Conservation (phyloP, 1,284 basidiomycete species). For the Tetrapyrgos nigripes region DNA sequence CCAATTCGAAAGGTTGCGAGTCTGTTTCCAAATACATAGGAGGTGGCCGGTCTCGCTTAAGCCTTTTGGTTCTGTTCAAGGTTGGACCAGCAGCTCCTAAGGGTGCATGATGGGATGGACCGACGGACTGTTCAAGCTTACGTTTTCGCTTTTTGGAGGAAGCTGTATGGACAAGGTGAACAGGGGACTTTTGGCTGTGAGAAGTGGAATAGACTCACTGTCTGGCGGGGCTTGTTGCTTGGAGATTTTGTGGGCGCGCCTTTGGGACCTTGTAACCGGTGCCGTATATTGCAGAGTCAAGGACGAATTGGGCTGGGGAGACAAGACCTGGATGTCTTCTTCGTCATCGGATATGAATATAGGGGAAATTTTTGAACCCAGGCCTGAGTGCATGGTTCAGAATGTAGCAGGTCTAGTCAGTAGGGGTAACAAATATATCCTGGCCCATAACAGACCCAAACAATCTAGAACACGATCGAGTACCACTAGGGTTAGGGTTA, state of each 20-base stretch:
- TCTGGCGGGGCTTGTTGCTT: neutral
- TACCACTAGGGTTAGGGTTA: neutral
- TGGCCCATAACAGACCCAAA: too few relatives aligned
- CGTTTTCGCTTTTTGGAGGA: constrained; percentile 15
- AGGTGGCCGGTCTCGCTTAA: constrained; percentile 5
- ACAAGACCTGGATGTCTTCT: constrained; percentile 30
- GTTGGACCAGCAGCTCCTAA: neutral
- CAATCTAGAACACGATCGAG: too few relatives aligned
- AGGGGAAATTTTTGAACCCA: constrained; percentile 34
- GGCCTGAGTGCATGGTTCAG: constrained; percentile 3
- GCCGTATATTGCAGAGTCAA: neutral
- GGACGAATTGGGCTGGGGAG: constrained; percentile 1
- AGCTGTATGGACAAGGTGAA: neutral
- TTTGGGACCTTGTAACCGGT: neutral
- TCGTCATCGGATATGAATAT: constrained; percentile 52
- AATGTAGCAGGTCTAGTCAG: neutral
- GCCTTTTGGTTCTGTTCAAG: constrained; percentile 7
- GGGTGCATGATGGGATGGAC: neutral
- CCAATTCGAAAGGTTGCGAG: too few relatives aligned
- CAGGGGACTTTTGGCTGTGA: neutral
- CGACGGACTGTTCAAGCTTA: constrained; percentile 15
- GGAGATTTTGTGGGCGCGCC: neutral
- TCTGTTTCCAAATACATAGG: too few relatives aligned
- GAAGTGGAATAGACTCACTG: neutral
- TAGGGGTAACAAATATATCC: too few relatives aligned